Evolutionary conservation across 2,329 filamentous ascomycete genomes (phyloP), one percentile per base, ranked within the genome.

Genomic region (Apiospora aurea): DNA sequence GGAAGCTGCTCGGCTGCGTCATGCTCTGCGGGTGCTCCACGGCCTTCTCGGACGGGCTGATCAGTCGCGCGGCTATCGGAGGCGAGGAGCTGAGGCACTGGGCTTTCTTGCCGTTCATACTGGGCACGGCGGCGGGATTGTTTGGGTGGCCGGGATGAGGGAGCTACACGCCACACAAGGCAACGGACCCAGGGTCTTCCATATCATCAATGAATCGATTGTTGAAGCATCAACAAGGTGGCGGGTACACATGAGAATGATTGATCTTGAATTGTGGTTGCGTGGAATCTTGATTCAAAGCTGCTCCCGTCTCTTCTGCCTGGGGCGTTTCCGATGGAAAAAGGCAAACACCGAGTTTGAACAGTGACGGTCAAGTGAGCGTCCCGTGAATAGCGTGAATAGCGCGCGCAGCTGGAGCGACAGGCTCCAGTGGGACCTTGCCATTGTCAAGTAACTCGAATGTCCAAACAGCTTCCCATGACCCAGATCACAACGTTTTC

Each of bases 21-120:
- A 11, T n/a, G 57, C 34, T 64, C 57, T 64, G 57, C 16, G 57
- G 57, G 34, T 64, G 57, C 57, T 24, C 41, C 57, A 64, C 57
- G 34, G 57, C 57, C 18, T 41, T 64, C 34, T 41, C 57, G 18
- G 57, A 64, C 34, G 57, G 57, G 34, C 57, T 64, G 8, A 41
- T 64, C 34, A 64, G 57, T 14, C 57, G 57, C 18, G 57, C 57
- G 10, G 57, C 41, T 34, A 18, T 64, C 1, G 34, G 57, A 18
- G 57, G 57, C 10, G 18, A 41, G 57, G 57, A 64, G 57, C 18
- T 64, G 8, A 38, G 57, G 57, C 57, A 64, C 10, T 64, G 57
- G 57, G 18, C 10, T 2, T 41, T 64, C 29, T 41, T 64, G 8
- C 57, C 57, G 21, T 64, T 64, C 34, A 64, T 64, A 34, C 34